A percentile compares a stretch with the other conserved stretches of the same genome.
phyloP scores from a whole-genome alignment of 1,284 basidiomycete species.

The Clitocybe nebularis region DNA sequence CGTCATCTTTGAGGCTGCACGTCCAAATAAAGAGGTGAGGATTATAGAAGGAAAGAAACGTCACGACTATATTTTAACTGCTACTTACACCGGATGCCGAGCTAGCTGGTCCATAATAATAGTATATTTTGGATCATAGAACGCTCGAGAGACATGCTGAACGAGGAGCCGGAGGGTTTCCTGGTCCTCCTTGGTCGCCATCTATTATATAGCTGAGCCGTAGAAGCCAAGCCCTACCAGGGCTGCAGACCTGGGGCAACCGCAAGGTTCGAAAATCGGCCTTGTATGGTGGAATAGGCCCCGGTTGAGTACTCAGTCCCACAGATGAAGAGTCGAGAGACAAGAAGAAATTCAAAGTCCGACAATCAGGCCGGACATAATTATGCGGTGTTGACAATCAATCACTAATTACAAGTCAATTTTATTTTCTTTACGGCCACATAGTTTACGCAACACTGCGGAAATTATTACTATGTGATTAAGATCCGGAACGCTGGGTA shows the following conservation, averaged over 20 bases:
- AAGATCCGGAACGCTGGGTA: too few relatives aligned
- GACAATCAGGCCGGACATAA: too few relatives aligned
- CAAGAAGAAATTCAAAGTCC: too few relatives aligned
- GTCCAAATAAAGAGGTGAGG: conserved; percentile 12
- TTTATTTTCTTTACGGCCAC: too few relatives aligned
- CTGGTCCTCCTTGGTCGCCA: conserved; percentile 73
- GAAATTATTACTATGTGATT: too few relatives aligned
- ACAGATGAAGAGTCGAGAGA: too few relatives aligned
- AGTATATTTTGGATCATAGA: conserved; percentile 91
- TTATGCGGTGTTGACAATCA: too few relatives aligned
- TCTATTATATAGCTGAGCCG: conserved; percentile 20
- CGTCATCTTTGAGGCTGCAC: conserved; percentile 84
- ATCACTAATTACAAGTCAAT: too few relatives aligned
- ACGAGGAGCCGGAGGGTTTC: conserved; percentile 78
- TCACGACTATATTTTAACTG: conserved; percentile 17
- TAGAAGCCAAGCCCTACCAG: conserved; percentile 12
- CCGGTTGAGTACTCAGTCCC: too few relatives aligned
- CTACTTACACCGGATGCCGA: conserved; percentile 86
- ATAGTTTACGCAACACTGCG: too few relatives aligned
- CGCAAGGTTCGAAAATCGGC: conserved; percentile 4
- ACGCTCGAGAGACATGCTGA: conserved; percentile 88
- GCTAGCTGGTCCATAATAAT: conserved; percentile 93
- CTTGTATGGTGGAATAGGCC: conserved; percentile 3
- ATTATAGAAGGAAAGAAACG: conserved; percentile 10
- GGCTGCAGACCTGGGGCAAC: conserved; percentile 10